Conservation (phyloP, 345 rosid genomes). For the Nasturtium officinale region DNA sequence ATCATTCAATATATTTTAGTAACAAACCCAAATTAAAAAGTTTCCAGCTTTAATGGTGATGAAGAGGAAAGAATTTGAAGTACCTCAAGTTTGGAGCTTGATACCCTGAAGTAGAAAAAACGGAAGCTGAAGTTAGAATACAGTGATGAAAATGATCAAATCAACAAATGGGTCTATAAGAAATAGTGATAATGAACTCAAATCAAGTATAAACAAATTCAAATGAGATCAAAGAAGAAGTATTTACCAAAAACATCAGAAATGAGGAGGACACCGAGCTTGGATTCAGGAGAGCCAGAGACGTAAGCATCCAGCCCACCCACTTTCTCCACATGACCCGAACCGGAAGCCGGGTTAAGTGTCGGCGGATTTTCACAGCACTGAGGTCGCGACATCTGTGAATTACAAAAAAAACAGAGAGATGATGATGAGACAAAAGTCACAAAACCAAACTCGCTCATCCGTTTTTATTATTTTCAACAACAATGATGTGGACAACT, state of each 20-base stretch:
- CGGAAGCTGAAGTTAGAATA: slow-evolving; percentile 4
- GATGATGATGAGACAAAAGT: background rate
- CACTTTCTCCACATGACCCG: slow-evolving; percentile 61
- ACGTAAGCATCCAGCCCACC: slow-evolving; percentile 70
- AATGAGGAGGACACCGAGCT: slow-evolving; percentile 62
- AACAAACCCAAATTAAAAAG: background rate
- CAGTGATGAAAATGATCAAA: slow-evolving; percentile 3
- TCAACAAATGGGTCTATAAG: background rate
- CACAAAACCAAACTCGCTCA: slow-evolving; percentile 15
- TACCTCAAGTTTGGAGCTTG: slow-evolving; percentile 70
- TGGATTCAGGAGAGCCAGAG: slow-evolving; percentile 61
- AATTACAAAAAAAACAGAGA: background rate
- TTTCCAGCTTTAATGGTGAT: background rate
- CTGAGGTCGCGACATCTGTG: slow-evolving; percentile 65
- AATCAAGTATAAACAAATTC: background rate
- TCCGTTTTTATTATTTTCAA: background rate
- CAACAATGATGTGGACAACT: background rate
- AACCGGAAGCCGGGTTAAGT: slow-evolving; percentile 53
- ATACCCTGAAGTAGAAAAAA: slow-evolving; percentile 49
- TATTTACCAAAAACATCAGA: slow-evolving; percentile 65
- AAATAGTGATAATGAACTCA: background rate
- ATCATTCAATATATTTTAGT: background rate
- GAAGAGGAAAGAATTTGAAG: background rate
- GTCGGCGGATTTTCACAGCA: slow-evolving; percentile 78
- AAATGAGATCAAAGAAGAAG: background rate